These are phyloP conservation scores for Monilinia laxa DNA, from an alignment of 2,329 filamentous ascomycete species.

Conservation along the genomic window DNA sequence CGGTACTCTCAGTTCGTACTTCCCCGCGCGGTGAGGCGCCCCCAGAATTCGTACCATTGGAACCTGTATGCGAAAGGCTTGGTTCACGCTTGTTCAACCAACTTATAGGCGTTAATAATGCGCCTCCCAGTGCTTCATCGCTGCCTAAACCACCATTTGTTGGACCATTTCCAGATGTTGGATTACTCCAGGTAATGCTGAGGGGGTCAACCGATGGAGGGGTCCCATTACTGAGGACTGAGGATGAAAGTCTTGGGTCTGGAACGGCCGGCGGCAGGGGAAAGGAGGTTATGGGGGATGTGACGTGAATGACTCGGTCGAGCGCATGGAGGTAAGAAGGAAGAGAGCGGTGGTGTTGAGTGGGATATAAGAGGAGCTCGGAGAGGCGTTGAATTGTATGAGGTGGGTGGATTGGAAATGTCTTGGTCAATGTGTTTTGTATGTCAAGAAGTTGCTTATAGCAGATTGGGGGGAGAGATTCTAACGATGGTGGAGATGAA, in stretches of 20 bases:
- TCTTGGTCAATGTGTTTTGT: conserved; percentile 57
- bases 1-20: conserved; percentile 70
- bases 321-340: conserved; percentile 86
- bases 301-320: conserved; percentile 87
- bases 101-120: conserved; percentile 87
- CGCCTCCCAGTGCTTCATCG: conserved; percentile 87
- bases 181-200: conserved; percentile 51
- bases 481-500: not conserved
- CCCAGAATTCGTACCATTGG: conserved; percentile 17
- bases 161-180: conserved; percentile 40
- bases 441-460: conserved; percentile 53
- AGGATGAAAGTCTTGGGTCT: conserved; percentile 53
- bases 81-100: conserved; percentile 63
- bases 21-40: conserved; percentile 44
- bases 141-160: conserved; percentile 58
- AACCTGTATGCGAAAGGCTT: conserved; percentile 23
- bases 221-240: conserved; percentile 59
- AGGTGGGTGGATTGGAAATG: conserved; percentile 74
- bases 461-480: conserved; percentile 11
- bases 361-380: conserved; percentile 78
- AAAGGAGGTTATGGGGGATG: conserved; percentile 76
- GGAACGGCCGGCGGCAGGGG: conserved; percentile 71
- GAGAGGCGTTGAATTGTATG: conserved; percentile 91
- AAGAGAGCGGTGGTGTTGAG: conserved; percentile 75
- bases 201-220: conserved; percentile 38